These are phyloP conservation scores for Phylloporus rhodoxanthus DNA, from an alignment of 768 basidiomycete genomes.

Conservation along the genomic window DNA sequence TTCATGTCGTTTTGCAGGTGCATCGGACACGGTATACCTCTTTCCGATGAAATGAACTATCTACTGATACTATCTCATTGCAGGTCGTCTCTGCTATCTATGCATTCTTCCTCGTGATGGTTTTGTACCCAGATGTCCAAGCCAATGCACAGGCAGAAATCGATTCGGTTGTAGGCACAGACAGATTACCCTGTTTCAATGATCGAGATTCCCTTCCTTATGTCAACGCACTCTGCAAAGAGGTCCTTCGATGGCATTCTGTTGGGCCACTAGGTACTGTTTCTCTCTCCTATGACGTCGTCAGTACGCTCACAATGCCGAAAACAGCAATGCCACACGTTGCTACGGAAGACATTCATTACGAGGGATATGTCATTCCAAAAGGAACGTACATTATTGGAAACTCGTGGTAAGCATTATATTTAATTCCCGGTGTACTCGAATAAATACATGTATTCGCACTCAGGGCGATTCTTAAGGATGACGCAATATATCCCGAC, in stretches of 20 bases:
- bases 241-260: constrained; percentile 23
- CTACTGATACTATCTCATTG: background rate
- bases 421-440: background rate
- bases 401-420: constrained; percentile 20
- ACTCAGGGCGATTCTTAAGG: constrained; percentile 49
- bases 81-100: constrained; percentile 16
- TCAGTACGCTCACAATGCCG: background rate
- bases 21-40: constrained; percentile 39
- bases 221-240: constrained; percentile 22
- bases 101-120: constrained; percentile 25
- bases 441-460: background rate
- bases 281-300: constrained; percentile 14
- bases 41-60: constrained; percentile 29
- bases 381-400: constrained; percentile 22
- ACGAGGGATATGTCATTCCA: constrained; percentile 14
- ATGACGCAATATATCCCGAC: constrained; percentile 36
- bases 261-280: constrained; percentile 12
- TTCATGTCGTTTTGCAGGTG: constrained; percentile 19
- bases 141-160: constrained; percentile 23
- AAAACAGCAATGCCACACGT: constrained; percentile 13
- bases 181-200: constrained; percentile 17
- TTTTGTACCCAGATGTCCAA: constrained; percentile 21
- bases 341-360: constrained; percentile 17
- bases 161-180: constrained; percentile 19
- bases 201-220: constrained; percentile 25